Evolutionary conservation across 768 basidiomycete species (phyloP).

Genomic region (Boletus rubroflammeus): DNA sequence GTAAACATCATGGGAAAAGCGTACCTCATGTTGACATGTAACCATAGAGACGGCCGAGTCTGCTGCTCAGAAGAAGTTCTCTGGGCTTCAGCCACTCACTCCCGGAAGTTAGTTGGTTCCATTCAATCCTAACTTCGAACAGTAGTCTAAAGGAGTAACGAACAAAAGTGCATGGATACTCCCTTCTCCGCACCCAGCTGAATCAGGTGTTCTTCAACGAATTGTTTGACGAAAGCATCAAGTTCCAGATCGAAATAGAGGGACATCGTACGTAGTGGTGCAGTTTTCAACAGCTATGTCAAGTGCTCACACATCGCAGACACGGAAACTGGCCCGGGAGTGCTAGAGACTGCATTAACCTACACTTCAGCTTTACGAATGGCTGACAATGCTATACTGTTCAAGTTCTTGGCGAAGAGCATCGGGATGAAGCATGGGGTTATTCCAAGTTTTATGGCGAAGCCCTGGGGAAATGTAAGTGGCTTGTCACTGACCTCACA

Average conservation of each 20-base stretch:
- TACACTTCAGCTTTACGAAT: constrained; percentile 77
- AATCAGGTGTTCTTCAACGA: constrained; percentile 89
- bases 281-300: not conserved
- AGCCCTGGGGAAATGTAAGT: constrained; percentile 89
- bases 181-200: constrained; percentile 83
- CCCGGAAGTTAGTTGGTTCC: constrained; percentile 72
- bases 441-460: constrained; percentile 97
- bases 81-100: constrained; percentile 72
- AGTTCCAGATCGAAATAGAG: constrained; percentile 81
- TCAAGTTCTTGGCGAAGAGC: constrained; percentile 91
- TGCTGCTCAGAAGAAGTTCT: constrained; percentile 74
- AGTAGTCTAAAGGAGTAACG: constrained; percentile 3
- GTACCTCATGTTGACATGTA: constrained; percentile 1
- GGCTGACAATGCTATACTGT: constrained; percentile 90
- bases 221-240: constrained; percentile 69
- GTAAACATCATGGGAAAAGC: constrained; percentile 33
- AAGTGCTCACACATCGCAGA: constrained; percentile 41
- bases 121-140: not conserved
- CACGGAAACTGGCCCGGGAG: constrained; percentile 90
- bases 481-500: not conserved
- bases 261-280: constrained; percentile 62
- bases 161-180: constrained; percentile 90
- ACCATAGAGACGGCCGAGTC: constrained; percentile 74
- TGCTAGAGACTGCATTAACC: constrained; percentile 82
- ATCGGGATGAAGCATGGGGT: constrained; percentile 86